phyloP scores from a whole-genome alignment of 1,284 basidiomycete genomes.

The Xerocomus minutiporus region DNA sequence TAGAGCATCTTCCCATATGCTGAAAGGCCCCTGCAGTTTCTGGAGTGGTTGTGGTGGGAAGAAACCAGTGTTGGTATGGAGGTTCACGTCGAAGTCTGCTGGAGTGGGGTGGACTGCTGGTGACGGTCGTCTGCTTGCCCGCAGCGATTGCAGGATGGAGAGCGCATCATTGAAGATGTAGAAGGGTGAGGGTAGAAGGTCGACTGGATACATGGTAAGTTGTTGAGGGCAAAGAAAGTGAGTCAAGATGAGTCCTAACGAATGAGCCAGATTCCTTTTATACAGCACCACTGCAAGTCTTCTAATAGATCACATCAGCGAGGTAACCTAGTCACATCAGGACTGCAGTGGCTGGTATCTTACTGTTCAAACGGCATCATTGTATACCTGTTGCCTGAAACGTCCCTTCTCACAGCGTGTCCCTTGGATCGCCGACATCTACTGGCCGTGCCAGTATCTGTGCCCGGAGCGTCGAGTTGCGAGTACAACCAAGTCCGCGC shows the following conservation, averaged over 20 bases:
- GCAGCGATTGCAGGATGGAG: slow-evolving; percentile 29
- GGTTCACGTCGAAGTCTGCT: slow-evolving; percentile 68
- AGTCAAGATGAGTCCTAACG: slow-evolving; percentile 1
- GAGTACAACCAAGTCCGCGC: slow-evolving; percentile 7
- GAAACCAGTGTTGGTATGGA: slow-evolving; percentile 81
- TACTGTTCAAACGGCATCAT: slow-evolving; percentile 30
- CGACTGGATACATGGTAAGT: slow-evolving; percentile 30
- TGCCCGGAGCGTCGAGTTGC: slow-evolving; percentile 10
- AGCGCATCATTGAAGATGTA: slow-evolving; percentile 32
- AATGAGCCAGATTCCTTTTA: slow-evolving; percentile 24
- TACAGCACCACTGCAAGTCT: slow-evolving; percentile 35
- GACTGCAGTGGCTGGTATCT: slow-evolving; percentile 29
- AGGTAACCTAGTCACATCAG: slow-evolving; percentile 32
- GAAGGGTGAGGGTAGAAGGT: slow-evolving; percentile 37
- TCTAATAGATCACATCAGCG: slow-evolving; percentile 30
- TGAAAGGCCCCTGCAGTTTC: slow-evolving; percentile 52
- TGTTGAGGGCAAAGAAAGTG: slow-evolving; percentile 1
- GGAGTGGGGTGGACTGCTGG: slow-evolving; percentile 31
- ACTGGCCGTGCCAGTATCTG: slow-evolving; percentile 25
- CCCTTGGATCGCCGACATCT: slow-evolving; percentile 20
- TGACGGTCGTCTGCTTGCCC: slow-evolving; percentile 19
- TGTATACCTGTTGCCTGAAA: slow-evolving; percentile 18
- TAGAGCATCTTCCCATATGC: slow-evolving; percentile 72
- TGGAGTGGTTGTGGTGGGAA: slow-evolving; percentile 71
- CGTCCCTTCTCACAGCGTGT: slow-evolving; percentile 16